These are phyloP conservation scores for Fragilaria radians DNA, from an alignment of 108 stramenopile genomes.

Conservation along the genomic window DNA sequence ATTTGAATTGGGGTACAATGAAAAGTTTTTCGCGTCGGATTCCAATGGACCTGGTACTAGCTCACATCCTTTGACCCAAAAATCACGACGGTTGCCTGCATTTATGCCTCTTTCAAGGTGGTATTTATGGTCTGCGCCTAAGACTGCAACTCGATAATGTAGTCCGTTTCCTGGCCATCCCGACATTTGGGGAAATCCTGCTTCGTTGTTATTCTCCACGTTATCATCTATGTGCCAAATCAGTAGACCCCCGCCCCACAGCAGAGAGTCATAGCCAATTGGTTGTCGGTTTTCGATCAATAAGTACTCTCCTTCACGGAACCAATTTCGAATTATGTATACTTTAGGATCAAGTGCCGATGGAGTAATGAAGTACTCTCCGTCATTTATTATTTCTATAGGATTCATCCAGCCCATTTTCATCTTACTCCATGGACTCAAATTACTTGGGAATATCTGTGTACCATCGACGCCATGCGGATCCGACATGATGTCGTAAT, in stretches of 20 bases:
- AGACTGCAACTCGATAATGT: conserved; percentile 51
- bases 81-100: conserved; percentile 35
- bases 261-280: conserved; percentile 33
- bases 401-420: conserved; percentile 45
- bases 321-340: conserved; percentile 39
- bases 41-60: conserved; percentile 14
- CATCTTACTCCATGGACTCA: conserved; percentile 42
- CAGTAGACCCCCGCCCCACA: conserved; percentile 44
- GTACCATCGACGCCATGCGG: conserved; percentile 16
- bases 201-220: conserved; percentile 12
- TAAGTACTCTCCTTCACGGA: conserved; percentile 43
- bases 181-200: conserved; percentile 38
- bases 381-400: conserved; percentile 27
- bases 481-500: conserved; percentile 21
- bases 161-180: conserved; percentile 51
- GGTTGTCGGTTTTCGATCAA: conserved; percentile 74
- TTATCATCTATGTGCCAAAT: conserved; percentile 66
- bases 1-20: conserved; percentile 48
- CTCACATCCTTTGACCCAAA: conserved; percentile 8
- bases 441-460: conserved; percentile 22
- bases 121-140: conserved; percentile 53
- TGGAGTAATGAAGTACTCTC: conserved; percentile 31
- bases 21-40: neutral
- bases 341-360: conserved; percentile 29
- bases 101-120: conserved; percentile 49